Evolutionary conservation across 1,284 basidiomycete genomes (phyloP).

Genomic region (Anthracocystis panici-leucophaei): DNA sequence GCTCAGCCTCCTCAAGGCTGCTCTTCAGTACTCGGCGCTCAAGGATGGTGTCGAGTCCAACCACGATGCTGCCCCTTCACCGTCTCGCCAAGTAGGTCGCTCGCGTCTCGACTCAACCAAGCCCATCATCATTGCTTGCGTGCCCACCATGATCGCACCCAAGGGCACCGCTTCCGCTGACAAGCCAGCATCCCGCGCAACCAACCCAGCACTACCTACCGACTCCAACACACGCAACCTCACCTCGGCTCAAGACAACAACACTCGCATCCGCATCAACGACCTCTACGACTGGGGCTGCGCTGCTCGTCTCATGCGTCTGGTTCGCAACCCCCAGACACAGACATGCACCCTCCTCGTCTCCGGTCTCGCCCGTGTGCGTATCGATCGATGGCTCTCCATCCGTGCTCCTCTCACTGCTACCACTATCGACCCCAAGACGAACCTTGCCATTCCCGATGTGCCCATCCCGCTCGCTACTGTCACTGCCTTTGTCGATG

Average conservation of each 20-base stretch:
- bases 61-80: slow-evolving; percentile 22
- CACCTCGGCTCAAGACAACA: slow-evolving; percentile 40
- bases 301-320: slow-evolving; percentile 64
- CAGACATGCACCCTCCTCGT: slow-evolving; percentile 66
- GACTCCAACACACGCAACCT: slow-evolving; percentile 33
- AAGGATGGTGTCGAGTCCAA: slow-evolving; percentile 37
- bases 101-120: slow-evolving; percentile 41
- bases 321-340: slow-evolving; percentile 62
- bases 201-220: slow-evolving; percentile 41
- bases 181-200: slow-evolving; percentile 40
- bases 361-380: slow-evolving; percentile 62
- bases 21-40: slow-evolving; percentile 55
- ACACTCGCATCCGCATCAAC: slow-evolving; percentile 52
- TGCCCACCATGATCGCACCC: slow-evolving; percentile 56
- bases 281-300: slow-evolving; percentile 64
- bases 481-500: slow-evolving; percentile 58
- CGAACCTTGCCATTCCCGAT: slow-evolving; percentile 58
- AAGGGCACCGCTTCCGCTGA: slow-evolving; percentile 48
- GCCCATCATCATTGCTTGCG: slow-evolving; percentile 63
- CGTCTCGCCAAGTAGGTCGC: slow-evolving; percentile 22
- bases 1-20: slow-evolving; percentile 66
- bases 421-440: slow-evolving; percentile 58
- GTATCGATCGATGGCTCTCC: slow-evolving; percentile 64
- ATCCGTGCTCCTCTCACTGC: slow-evolving; percentile 61
- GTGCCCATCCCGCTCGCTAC: slow-evolving; percentile 61